Base-by-base conservation (phyloP, 352 stramenopile genomes). In the Pythium oligandrum region DNA sequence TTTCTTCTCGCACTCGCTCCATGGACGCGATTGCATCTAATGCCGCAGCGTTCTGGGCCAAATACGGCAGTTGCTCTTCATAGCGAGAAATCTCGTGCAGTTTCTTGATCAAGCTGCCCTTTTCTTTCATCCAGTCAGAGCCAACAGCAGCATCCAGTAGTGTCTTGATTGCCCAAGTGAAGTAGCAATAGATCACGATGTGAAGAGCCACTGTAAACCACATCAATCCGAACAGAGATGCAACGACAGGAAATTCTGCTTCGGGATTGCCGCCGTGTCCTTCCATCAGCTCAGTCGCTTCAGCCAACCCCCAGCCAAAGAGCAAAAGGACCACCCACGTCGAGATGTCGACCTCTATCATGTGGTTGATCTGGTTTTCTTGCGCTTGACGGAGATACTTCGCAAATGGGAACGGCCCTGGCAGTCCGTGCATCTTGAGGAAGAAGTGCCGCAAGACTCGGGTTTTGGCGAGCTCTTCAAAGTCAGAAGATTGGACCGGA, bases 301-400 rank as follows among this genome's bases (percentile, higher is more conserved):
- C 45, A 9, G 48, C 48, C 7, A 43, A 12, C 7, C 7, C 38
- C 38, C 38, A 12, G 7, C 7, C 38, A 12, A 43, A 12, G 7
- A 12, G 12, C 38, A 43, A 8, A 43, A 43, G 45, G 6, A 38
- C 7, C 6, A 61, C 43, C 59, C 53, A 89, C 62, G 75, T 86
- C 6, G 73, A 78, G 17, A 81, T 74, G 39, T 88, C 65, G 3
- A 90, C 71, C 31, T 88, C 73, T 39, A 88, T 83, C 65, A 90
- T 79, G 55, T 90, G 73, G 34, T 71, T 82, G 51, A 90, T 85
- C 55, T 90, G 75, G 56, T 74, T 80, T 8, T 83, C 77, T 62
- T 90, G 79, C 4, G 75, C 77, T 8, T 82, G 73, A 45, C 70
- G 68, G 1, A 90, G 52, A 51, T 90, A 90, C 61, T 88, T 88